Percentiles rank a stretch among this genome's conserved stretches.
Conservation (phyloP, 164 flowering plant genomes). For the Paratinospora sagittata region DNA sequence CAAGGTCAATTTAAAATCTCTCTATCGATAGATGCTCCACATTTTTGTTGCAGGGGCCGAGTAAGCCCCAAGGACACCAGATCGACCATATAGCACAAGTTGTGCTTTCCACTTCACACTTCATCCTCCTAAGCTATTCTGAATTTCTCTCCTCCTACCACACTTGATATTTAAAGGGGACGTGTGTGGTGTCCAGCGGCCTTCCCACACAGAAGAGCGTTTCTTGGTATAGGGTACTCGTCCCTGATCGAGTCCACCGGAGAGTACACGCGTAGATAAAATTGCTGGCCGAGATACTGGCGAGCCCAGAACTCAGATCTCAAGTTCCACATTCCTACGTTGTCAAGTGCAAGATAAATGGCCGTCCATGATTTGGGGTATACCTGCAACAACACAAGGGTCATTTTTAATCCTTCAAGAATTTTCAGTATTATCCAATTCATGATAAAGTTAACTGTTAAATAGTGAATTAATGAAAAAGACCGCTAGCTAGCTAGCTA, state of each 20-base stretch:
- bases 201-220: conserved; percentile 75
- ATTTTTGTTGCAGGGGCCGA: conserved; percentile 6
- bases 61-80: conserved; percentile 12
- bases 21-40: neutral
- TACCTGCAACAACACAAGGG: conserved; percentile 37
- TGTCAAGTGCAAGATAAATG: conserved; percentile 61
- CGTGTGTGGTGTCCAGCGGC: conserved; percentile 56
- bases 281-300: conserved; percentile 81
- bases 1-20: conserved; percentile 31
- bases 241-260: conserved; percentile 56
- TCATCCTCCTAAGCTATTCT: neutral
- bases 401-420: neutral
- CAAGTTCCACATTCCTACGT: conserved; percentile 92
- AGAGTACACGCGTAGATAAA: conserved; percentile 74
- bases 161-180: conserved; percentile 37
- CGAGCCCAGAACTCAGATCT: conserved; percentile 83
- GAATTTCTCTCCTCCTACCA: neutral
- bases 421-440: neutral
- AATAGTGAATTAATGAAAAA: neutral
- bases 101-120: neutral
- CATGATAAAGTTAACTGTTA: neutral
- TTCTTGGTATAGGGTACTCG: conserved; percentile 75
- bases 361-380: conserved; percentile 91
- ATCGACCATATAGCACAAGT: conserved; percentile 5
- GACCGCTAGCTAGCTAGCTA: neutral